Evolutionary conservation across 1,139 yeast genomes (phyloP).

Genomic region (Blastobotrys indianensis): DNA sequence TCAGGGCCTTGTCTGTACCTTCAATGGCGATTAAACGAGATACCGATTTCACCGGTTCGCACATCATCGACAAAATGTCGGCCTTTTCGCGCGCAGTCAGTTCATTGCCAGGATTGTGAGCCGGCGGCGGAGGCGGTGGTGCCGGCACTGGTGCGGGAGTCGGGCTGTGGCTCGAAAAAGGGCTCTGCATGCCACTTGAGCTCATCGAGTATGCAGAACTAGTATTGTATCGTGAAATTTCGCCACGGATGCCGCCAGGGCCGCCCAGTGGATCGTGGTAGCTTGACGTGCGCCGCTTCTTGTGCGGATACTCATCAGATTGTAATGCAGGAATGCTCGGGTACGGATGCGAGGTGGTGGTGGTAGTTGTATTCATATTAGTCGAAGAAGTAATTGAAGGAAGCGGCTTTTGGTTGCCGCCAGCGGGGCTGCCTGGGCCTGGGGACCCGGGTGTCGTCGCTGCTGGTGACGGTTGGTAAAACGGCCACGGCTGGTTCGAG

Average conservation of each 20-base stretch:
- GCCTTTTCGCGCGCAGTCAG: constrained; percentile 26
- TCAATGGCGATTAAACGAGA: constrained; percentile 25
- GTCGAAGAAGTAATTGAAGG: background rate
- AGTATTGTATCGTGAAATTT: constrained; percentile 19
- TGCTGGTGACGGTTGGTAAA: constrained; percentile 3
- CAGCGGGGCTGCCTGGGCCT: constrained; percentile 1
- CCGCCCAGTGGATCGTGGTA: constrained; percentile 28
- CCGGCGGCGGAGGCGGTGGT: constrained; percentile 1
- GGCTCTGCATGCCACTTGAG: background rate
- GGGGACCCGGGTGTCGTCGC: constrained; percentile 4
- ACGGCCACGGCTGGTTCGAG: constrained; percentile 3
- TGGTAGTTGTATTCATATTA: too few species aligned
- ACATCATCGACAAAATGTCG: constrained; percentile 24
- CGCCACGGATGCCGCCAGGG: constrained; percentile 16
- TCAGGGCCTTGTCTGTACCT: constrained; percentile 23
- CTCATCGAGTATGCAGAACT: constrained; percentile 1
- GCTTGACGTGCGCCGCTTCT: constrained; percentile 29
- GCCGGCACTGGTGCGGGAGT: constrained; percentile 4
- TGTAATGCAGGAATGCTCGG: constrained; percentile 2
- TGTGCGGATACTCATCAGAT: constrained; percentile 12
- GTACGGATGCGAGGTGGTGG: background rate
- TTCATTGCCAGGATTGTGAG: constrained; percentile 4
- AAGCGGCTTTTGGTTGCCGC: too few species aligned
- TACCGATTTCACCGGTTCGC: constrained; percentile 19
- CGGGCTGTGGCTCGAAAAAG: constrained; percentile 7